Evolutionary conservation across 257 asterid genomes (phyloP).

Genomic region (Schizonepeta tenuifolia): DNA sequence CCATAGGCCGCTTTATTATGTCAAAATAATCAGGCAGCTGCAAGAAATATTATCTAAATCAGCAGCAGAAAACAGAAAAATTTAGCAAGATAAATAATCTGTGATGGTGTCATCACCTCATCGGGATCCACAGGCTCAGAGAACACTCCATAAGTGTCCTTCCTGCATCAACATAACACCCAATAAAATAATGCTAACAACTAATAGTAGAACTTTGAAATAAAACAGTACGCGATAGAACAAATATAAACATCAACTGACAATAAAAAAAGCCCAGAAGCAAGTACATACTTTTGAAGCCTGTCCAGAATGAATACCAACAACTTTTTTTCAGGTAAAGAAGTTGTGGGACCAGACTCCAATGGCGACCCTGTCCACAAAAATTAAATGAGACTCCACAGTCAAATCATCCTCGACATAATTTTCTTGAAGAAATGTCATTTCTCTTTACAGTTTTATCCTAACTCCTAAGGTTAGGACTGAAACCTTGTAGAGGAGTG

Average conservation of each 20-base stretch:
- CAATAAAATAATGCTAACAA: slow-evolving; percentile 27
- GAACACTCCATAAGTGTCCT: slow-evolving; percentile 92
- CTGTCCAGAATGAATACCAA: slow-evolving; percentile 96
- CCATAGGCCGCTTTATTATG: slow-evolving; percentile 91
- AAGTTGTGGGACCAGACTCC: slow-evolving; percentile 89
- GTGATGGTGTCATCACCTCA: slow-evolving; percentile 59
- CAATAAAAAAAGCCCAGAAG: slow-evolving; percentile 35
- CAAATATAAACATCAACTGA: slow-evolving; percentile 26
- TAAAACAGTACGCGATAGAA: slow-evolving; percentile 32
- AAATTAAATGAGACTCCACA: slow-evolving; percentile 42
- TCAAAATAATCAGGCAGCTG: slow-evolving; percentile 99
- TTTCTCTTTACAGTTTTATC: background rate
- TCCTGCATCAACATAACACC: slow-evolving; percentile 63
- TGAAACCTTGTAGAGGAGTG: slow-evolving; percentile 62
- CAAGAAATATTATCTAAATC: slow-evolving; percentile 40
- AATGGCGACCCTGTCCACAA: slow-evolving; percentile 82
- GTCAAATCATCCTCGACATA: slow-evolving; percentile 39
- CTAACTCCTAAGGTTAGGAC: slow-evolving; percentile 35
- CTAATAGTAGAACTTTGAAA: slow-evolving; percentile 29
- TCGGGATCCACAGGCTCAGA: slow-evolving; percentile 96
- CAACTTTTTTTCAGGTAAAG: slow-evolving; percentile 97
- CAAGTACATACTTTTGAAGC: slow-evolving; percentile 86
- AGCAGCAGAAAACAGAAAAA: slow-evolving; percentile 27
- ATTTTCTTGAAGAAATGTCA: background rate
- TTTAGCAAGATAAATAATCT: background rate